Conservation (phyloP, 2,329 filamentous ascomycete species). For the Arthrobotrys iridis region DNA sequence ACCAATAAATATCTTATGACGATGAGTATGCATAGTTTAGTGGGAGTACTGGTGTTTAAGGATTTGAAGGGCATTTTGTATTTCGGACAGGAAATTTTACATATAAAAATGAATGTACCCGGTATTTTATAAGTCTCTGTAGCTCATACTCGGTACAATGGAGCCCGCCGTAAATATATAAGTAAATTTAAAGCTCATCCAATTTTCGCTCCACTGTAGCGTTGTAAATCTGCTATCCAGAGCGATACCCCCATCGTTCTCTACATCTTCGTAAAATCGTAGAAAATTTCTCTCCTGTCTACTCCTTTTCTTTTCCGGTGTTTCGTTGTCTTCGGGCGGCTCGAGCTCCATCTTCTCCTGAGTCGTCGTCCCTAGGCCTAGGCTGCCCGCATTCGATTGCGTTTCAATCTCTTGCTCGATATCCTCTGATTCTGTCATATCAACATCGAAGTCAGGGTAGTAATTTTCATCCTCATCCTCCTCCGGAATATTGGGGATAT, state of each 20-base stretch:
- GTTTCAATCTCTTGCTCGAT: slow-evolving; percentile 10
- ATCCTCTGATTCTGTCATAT: slow-evolving; percentile 1
- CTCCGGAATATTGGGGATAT: not conserved
- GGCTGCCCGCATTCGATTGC: not conserved
- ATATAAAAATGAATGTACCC: not conserved
- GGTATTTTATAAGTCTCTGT: slow-evolving; percentile 7
- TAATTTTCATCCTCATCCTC: slow-evolving; percentile 22
- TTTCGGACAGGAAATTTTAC: not conserved
- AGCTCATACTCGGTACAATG: not conserved
- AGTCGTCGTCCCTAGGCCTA: not conserved
- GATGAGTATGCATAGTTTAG: too few species aligned
- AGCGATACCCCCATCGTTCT: slow-evolving; percentile 24
- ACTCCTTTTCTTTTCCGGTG: slow-evolving; percentile 24
- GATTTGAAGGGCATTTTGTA: not conserved
- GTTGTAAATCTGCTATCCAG: slow-evolving; percentile 24
- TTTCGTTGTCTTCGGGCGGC: slow-evolving; percentile 26
- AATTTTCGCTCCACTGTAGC: slow-evolving; percentile 42
- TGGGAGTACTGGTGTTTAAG: not conserved
- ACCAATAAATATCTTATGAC: not conserved
- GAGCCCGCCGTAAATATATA: slow-evolving; percentile 9
- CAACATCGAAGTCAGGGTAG: slow-evolving; percentile 28
- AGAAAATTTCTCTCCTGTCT: slow-evolving; percentile 43
- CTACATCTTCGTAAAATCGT: slow-evolving; percentile 33
- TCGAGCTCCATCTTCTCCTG: slow-evolving; percentile 33
- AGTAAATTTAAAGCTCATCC: slow-evolving; percentile 37